Evolutionary conservation across 179 eudicot genomes (phyloP), one percentile per base, ranked within the genome.

Genomic region (Beta lomatogona): DNA sequence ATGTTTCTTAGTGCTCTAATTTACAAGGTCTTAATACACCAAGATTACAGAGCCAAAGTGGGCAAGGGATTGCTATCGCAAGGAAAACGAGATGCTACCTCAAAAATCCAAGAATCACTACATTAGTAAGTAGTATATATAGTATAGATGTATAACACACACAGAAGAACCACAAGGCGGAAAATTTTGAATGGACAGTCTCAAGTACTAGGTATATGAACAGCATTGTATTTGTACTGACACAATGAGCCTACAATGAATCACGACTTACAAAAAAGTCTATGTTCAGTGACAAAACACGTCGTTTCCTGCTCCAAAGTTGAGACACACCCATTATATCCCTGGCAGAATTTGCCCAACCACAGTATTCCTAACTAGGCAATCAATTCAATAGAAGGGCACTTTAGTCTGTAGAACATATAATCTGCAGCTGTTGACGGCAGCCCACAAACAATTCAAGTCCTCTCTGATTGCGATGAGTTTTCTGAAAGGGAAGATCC

Each of bases 401-500:
- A 44, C 16, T 73, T 28, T 3, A 50, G 63, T 36, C 48, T 15
- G 64, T 61, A 59, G 12, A 68, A 58, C 60, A 10, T 48, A 7
- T 36, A n/a, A 0, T 28, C 44, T 68, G 44, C 75, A 54, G 44
- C 28, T 44, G 48, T 48, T 18, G 54, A 59, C 55, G 2, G 15
- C 48, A 11, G 11, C 45, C 77, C 9, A 74, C 1, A 55, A 45
- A 44, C 63, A 58, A 25, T 53, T 88, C 80, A 83, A 71, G 87
- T 73, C 77, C 75, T 60, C 55, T 81, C 69, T 16, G 85, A 55
- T 48, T 53, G 44, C 1, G 87, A 82, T 5, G 82, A 19, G 63
- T 78, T 86, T 77, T 81, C 92, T 11, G 92, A 87, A 57, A 95
- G 64, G 80, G 94, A 88, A 14, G 97, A 89, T 13, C 98, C 98